Conservation (phyloP, 164 flowering plant genomes). For the Platanus orientalis region DNA sequence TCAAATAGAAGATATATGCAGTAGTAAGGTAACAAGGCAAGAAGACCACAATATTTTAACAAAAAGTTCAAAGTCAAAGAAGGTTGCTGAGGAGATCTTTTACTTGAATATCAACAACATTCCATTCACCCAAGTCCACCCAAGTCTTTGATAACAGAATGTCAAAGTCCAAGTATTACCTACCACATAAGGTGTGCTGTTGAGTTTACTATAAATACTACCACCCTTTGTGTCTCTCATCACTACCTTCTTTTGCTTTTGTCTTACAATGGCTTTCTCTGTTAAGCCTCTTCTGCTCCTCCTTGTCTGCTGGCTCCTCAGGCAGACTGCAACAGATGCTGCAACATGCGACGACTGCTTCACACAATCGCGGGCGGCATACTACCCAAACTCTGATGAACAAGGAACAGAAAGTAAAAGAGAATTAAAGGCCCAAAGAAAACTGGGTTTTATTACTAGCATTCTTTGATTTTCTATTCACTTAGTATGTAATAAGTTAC, state of each 20-base stretch:
- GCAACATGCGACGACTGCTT: conserved; percentile 56
- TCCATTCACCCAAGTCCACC: background rate
- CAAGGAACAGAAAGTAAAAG: conserved; percentile 64
- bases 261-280: conserved; percentile 33
- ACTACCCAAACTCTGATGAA: conserved; percentile 65
- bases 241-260: conserved; percentile 2
- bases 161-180: too few relatives aligned
- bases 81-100: background rate
- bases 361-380: conserved; percentile 55
- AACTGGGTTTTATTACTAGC: background rate
- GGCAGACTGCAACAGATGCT: conserved; percentile 35
- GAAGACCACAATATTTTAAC: background rate
- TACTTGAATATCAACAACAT: background rate
- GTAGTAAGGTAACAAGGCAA: background rate
- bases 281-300: too few relatives aligned
- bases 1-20: background rate
- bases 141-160: too few relatives aligned
- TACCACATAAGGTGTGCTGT: background rate
- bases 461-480: background rate
- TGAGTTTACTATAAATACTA: background rate
- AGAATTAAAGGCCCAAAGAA: background rate
- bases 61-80: background rate
- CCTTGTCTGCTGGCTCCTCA: too few relatives aligned
- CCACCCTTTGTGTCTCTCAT: background rate
- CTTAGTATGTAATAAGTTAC: background rate